Base-by-base conservation (phyloP, 495 filamentous ascomycete species). In the Platismatia glauca region DNA sequence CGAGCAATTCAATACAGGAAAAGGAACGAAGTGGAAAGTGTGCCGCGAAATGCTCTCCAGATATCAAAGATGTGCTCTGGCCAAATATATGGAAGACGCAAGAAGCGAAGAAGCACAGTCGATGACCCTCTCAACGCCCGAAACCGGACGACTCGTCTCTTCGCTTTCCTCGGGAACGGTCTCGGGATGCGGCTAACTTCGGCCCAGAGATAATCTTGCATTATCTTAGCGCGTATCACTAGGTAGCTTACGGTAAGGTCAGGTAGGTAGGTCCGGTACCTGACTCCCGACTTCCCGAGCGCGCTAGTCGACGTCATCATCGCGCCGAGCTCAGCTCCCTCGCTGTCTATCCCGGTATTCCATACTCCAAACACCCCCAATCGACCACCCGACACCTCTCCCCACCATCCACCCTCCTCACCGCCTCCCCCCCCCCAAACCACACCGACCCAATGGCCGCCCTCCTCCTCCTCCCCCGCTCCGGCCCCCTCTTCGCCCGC, bases 391-490 rank as follows among this genome's bases (percentile, higher is more conserved):
- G 37, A 13, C 18, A 46, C 33, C 11, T 29, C 18, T 20, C 44
- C 48, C 29, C 11, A 18, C 22, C 7, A n/a, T 27, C 15, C 24
- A 24, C 35, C 27, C 9, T 50, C 27, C 9, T 15, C 31, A 15
- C n/a, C 20, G 3, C 12, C 38, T 35, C 37, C 18, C 7, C 12
- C 20, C 27, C 4, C 0, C 16, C 37, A 27, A 9, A 34, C 7
- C 6, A 44, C 18, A 35, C 3, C 18, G 7, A 37, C 0, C 16
- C 52, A 44, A 66, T 59, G 59, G 59, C 60, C n/a, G 20, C 71
- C 48, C 58, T 63, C 39, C 48, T 77, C 52, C 72, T 76, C 57
- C 68, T 73, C 60, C 69, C 66, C 20, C 76, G 71, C 35, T 38
- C 67, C 46, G 59, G 62, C 18, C 57, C 55, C 50, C 68, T 70